Base-by-base conservation (phyloP, 2,329 filamentous ascomycete genomes). In the Talaromyces sp. region DNA sequence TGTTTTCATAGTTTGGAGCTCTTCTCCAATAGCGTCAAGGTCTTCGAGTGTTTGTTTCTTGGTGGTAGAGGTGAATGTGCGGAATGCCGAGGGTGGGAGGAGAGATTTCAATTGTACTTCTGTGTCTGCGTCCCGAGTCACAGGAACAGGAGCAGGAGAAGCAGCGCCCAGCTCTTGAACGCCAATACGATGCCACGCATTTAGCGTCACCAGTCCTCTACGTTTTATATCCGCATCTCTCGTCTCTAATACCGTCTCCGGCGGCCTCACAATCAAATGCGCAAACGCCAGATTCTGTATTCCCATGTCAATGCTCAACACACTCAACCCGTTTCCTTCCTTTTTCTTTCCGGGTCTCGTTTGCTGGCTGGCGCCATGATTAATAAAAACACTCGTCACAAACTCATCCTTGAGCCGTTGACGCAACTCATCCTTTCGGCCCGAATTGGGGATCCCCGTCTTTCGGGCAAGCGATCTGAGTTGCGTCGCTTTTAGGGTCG, bases 291-390 rank as follows among this genome's bases (percentile, higher is more conserved):
- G 81, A 74, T 96, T 96, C 50, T 87, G 87, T 69, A 96, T 90
- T 3, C 92, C 92, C 86, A 95, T 90, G 75, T 96, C 92, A 67
- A 96, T 89, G 73, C 90, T 93, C 39, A 95, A 76, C 27, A 95
- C 82, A 50, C 88, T 83, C 69, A 80, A 66, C 52, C 70, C 65
- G 43, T 45, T 2, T 3, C 10, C 17, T 17, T n/a, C 35, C 2
- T 37, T 3, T 11, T 37, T 10, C 35, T 37, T 37, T 37, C 13
- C 13, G 35, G 8, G 35, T 13, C 35, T 37, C 2, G 35, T 8
- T 27, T 27, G 27, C 19, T 63, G 49, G 35, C 27, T 22, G 8
- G 33, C 54, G 33, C 50, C 41, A 69, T 25, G 64, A 41, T 25
- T 64, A 39, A 17, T 68, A 64, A 65, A 66, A 59, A 39, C 67